These are phyloP conservation scores for Neurospora sp. DNA, from an alignment of 2,329 filamentous ascomycete species.

Conservation along the genomic window DNA sequence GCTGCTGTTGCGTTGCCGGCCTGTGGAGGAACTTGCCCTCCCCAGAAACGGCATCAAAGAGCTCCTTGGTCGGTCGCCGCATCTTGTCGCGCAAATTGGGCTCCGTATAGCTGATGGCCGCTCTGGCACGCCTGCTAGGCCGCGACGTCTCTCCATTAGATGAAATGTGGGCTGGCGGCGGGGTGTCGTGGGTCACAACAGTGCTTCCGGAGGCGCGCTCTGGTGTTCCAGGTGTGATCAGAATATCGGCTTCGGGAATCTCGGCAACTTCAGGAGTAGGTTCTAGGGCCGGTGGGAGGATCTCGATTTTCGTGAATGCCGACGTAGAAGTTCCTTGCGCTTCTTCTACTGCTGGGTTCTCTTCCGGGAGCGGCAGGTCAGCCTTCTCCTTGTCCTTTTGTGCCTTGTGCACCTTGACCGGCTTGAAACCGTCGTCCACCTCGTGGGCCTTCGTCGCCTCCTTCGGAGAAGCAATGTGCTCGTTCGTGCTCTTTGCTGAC, in stretches of 20 bases:
- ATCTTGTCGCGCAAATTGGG: conserved; percentile 76
- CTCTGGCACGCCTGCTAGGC: conserved; percentile 55
- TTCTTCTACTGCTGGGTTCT: background rate
- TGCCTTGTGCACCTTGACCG: conserved; percentile 29
- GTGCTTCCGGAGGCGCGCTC: conserved; percentile 26
- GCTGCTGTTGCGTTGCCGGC: background rate
- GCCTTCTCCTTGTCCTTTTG: conserved; percentile 16
- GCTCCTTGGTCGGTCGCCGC: conserved; percentile 67
- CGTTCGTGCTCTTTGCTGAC: conserved; percentile 49
- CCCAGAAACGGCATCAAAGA: conserved; percentile 65
- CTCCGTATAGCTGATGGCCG: conserved; percentile 70
- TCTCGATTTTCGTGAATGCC: conserved; percentile 8
- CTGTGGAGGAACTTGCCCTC: conserved; percentile 42
- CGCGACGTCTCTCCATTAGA: conserved; percentile 48
- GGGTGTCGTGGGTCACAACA: conserved; percentile 38
- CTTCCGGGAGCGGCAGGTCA: background rate
- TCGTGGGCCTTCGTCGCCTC: conserved; percentile 31
- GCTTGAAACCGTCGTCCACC: conserved; percentile 27
- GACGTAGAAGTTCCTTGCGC: conserved; percentile 1
- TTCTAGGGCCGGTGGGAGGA: conserved; percentile 10
- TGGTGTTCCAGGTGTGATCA: conserved; percentile 40
- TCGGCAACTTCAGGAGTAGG: conserved; percentile 14
- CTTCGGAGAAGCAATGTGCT: conserved; percentile 48
- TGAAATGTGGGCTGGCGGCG: conserved; percentile 49
- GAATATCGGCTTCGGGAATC: conserved; percentile 19